These are phyloP conservation scores for Chaetomium sp. DNA, from an alignment of 2,329 filamentous ascomycete species.

Conservation along the genomic window DNA sequence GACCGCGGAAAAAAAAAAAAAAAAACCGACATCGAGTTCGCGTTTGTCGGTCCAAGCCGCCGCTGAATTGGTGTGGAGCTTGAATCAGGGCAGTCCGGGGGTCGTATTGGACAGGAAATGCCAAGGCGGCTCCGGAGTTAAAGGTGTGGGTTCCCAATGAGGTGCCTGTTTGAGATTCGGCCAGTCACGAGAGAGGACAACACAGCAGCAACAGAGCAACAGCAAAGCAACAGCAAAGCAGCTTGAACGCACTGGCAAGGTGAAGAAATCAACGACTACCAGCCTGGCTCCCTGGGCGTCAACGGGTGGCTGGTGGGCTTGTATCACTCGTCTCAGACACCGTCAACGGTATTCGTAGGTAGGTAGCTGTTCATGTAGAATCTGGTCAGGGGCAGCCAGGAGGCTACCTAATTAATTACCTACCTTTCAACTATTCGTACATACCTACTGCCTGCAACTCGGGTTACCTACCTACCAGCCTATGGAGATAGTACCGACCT, in stretches of 20 bases:
- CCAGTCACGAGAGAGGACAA: not conserved
- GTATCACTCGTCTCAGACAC: slow-evolving; percentile 10
- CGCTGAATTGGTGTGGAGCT: slow-evolving; percentile 21
- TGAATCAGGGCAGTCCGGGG: not conserved
- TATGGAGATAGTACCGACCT: no score
- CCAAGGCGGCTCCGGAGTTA: slow-evolving; percentile 27
- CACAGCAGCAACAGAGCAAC: not conserved
- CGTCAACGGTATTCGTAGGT: not conserved
- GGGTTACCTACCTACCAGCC: no score
- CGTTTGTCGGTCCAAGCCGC: slow-evolving; percentile 27
- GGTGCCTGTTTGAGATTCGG: slow-evolving; percentile 6
- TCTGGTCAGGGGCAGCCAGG: not conserved
- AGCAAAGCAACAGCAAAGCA: not conserved
- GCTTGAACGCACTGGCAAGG: not conserved
- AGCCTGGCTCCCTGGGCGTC: not conserved
- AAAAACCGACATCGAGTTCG: slow-evolving; percentile 24
- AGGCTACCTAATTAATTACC: no score
- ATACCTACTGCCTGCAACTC: no score
- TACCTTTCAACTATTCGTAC: not conserved
- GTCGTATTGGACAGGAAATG: slow-evolving; percentile 10
- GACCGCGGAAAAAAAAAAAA: slow-evolving; percentile 19
- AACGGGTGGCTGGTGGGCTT: not conserved
- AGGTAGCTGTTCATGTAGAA: not conserved
- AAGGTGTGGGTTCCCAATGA: slow-evolving; percentile 10
- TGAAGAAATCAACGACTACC: not conserved